Base-by-base conservation (phyloP, 2,329 filamentous ascomycete genomes). In the Blastomyces silverae region DNA sequence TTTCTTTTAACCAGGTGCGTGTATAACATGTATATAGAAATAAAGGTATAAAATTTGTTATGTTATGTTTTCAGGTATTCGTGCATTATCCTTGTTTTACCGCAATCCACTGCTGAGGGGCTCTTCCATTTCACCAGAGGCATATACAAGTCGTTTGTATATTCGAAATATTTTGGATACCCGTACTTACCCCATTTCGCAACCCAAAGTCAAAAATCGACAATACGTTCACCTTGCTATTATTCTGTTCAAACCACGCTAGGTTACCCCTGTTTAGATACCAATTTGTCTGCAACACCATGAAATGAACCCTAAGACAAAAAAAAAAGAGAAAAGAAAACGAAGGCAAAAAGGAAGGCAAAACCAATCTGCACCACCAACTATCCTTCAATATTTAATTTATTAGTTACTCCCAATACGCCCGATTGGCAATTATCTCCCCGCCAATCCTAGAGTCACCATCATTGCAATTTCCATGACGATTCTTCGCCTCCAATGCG, bases 331-430 rank as follows among this genome's bases (percentile, higher is more conserved):
- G n/a, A 2, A 17, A 46, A 46, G 8, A 2, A 10, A 37, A 37
- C 4, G 8, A 13, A 11, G 8, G 3, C 2, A 11, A 39, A 39
- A 39, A 39, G 10, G 20, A 39, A 52, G 20, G 8, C 48, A 55
- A 55, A 15, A 17, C 52, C 4, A 31, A n/a, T 8, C 7, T 13
- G 28, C 25, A n/a, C 52, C 50, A 8, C 46, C 46, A 50, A n/a
- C 17, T 22, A n/a, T 3, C 15, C 20, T 48, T 10, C 46, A 20
- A 22, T 13, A 11, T 20, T 44, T 39, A 46, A 10, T 13, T 13
- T n/a, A 37, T n/a, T 13, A n/a, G n/a, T 7, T 22, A 57, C n/a
- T 57, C 55, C 55, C 55, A 57, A 57, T 57, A 57, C 34, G 22
- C 28, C 8, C n/a, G 3, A 22, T 37, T 39, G 13, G 5, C 50